Evolutionary conservation across 306 rosid genomes (phyloP).

Genomic region (Trifolium pratense): DNA sequence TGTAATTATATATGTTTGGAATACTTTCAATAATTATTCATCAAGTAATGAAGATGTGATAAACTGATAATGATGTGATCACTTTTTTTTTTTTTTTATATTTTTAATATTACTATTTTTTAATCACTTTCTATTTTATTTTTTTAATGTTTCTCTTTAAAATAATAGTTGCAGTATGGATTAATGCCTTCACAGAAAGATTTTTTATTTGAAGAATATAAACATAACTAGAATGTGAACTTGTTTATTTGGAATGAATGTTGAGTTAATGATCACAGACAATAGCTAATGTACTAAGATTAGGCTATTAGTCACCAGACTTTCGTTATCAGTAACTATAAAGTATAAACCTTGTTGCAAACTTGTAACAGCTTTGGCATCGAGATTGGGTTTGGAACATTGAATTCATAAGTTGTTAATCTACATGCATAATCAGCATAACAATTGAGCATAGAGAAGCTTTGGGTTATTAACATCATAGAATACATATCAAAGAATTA

Average conservation of each 20-base stretch:
- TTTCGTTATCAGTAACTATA: background rate
- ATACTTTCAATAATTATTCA: background rate
- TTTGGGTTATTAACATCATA: constrained; percentile 23
- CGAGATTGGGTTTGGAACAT: background rate
- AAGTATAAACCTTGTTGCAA: constrained; percentile 2
- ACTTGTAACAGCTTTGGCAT: background rate
- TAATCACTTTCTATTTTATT: too few species aligned
- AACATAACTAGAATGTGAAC: background rate
- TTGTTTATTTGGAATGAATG: background rate
- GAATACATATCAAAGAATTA: constrained; percentile 1
- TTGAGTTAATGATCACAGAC: background rate
- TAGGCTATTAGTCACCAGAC: background rate
- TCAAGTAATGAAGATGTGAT: background rate
- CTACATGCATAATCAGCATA: background rate
- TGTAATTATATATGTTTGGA: background rate
- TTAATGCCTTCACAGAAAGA: background rate
- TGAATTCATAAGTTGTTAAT: background rate
- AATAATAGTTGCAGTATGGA: background rate
- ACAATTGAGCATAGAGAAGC: constrained; percentile 16
- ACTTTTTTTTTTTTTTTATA: background rate
- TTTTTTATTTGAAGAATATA: background rate
- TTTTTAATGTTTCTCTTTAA: background rate
- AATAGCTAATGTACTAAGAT: background rate
- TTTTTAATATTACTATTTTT: too few species aligned
- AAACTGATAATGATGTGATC: background rate